Evolutionary conservation across 768 basidiomycete genomes (phyloP), one percentile per base, ranked within the genome.

Genomic region (Astraeus odoratus): DNA sequence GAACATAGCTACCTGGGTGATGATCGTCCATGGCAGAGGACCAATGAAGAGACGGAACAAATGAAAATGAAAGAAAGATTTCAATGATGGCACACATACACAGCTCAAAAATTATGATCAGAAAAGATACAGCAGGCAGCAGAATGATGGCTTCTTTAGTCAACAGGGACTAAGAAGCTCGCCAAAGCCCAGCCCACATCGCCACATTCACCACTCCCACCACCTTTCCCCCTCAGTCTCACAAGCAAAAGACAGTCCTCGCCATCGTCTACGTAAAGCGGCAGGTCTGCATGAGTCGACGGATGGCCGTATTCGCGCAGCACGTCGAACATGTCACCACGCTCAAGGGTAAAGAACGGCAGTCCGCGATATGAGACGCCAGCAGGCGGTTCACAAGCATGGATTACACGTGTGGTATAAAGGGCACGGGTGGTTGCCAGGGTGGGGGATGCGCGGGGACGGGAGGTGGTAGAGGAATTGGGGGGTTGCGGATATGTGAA

Each of bases 261-360:
- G 9, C 73, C 73, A 51, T 87, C 87, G 52, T 90, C 87, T 40
- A 89, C 83, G 53, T 82, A 80, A 45, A 91, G 57, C 3, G 88
- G 88, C 33, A 91, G 65, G 53, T 84, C 77, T 4, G 74, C 72
- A 55, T 88, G 86, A 18, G 76, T 72, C 44, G 80, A 80, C 12
- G 88, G 88, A 57, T 89, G 87, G 1, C 88, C 88, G 0, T 78
- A 78, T 60, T 90, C 88, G 51, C 80, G 74, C 41, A 90, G 61
- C 6, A 91, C 78, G 30, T 81, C 77, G 39, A 79, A 81, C 27
- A 79, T 56, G 27, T 84, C 79, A 3, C 76, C 80, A 25, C 76
- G 71, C 25, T 64, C 60, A n/a, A 91, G 70, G 10, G 69, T 76
- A 60, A 89, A 87, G 72, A 91, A 90, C 12, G 86, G 86, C 57